phyloP scores from a whole-genome alignment of 139 green algal species.

The Parachlorella kessleri region DNA sequence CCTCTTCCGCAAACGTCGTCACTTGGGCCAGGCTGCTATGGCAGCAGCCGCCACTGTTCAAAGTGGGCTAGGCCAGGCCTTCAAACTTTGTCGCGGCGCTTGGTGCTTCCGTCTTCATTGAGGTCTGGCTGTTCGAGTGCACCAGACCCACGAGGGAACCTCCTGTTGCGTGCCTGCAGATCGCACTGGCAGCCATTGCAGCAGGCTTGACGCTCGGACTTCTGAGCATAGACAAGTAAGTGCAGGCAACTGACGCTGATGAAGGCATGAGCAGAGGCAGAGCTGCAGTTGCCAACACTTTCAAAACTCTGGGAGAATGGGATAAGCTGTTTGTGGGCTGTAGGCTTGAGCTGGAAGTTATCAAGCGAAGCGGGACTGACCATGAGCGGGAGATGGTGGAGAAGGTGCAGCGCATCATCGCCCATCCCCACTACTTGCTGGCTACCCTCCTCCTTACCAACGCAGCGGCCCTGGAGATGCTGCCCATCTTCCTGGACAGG shows the following conservation, averaged over 20 bases:
- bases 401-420: slow-evolving; percentile 38
- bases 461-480: slow-evolving; percentile 58
- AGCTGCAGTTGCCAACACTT: too few species aligned
- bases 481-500: slow-evolving; percentile 76
- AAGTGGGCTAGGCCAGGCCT: too few species aligned
- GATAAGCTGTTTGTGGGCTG: background rate
- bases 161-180: too few species aligned
- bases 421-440: slow-evolving; percentile 52
- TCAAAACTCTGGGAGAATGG: slow-evolving; percentile 66
- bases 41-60: too few species aligned
- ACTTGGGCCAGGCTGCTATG: too few species aligned
- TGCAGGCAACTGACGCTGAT: too few species aligned
- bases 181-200: slow-evolving; percentile 76
- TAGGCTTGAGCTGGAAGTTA: slow-evolving; percentile 48
- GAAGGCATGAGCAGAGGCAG: too few species aligned
- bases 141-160: too few species aligned
- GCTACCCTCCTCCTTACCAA: slow-evolving; percentile 71
- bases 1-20: too few species aligned
- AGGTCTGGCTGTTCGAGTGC: too few species aligned
- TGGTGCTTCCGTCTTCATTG: too few species aligned
- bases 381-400: slow-evolving; percentile 53
- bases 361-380: slow-evolving; percentile 59
- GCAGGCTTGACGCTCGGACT: slow-evolving; percentile 82
- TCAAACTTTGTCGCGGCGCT: too few species aligned
- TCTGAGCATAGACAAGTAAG: slow-evolving; percentile 51